Conservation (phyloP, 164 flowering plant species). For the grape (Vitis vinifera) region ASM3070453v1 NC_081811.1:1691501-1692000, state of each 20-base stretch:
- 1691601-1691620: constrained; percentile 70
- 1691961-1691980: constrained; percentile 58
- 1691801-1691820: constrained; percentile 42
- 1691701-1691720: constrained; percentile 36
- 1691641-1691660: constrained; percentile 56
- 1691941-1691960: constrained; percentile 77
- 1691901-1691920: constrained; percentile 67
- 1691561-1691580: constrained; percentile 42
- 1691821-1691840: constrained; percentile 61
- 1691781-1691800: constrained; percentile 38
- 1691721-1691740: constrained; percentile 23
- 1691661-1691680: constrained; percentile 50
- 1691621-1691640: constrained; percentile 57
- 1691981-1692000: constrained; percentile 63
- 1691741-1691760: constrained; percentile 32
- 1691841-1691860: constrained; percentile 71
- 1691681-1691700: constrained; percentile 35
- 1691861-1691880: constrained; percentile 63
- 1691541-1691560: constrained; percentile 59
- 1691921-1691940: constrained; percentile 64
- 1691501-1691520: constrained; percentile 52
- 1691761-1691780: constrained; percentile 57
- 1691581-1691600: constrained; percentile 66
- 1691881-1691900: constrained; percentile 81
- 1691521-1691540: constrained; percentile 57